phyloP scores from a whole-genome alignment of 2,329 filamentous ascomycete species.

The Ophiognomonia clavigignenti-juglandacearum region DNA sequence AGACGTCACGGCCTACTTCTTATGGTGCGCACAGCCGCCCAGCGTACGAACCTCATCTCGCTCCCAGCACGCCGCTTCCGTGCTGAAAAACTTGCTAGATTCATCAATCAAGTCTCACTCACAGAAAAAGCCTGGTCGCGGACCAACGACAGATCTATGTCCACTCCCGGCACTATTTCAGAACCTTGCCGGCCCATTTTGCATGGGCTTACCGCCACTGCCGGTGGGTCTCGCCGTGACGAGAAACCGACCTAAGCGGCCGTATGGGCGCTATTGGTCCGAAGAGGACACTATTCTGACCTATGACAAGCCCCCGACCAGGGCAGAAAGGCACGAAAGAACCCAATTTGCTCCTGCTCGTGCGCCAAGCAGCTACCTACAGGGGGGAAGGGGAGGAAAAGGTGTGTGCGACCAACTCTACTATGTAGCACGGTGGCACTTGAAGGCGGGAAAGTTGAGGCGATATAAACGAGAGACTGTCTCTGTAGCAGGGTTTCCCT shows the following conservation, averaged over 20 bases:
- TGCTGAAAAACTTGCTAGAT: not conserved
- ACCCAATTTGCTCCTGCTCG: not conserved
- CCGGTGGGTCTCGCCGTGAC: not conserved
- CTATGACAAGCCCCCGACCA: slow-evolving; percentile 4
- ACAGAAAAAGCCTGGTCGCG: too few species aligned
- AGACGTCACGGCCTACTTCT: not conserved
- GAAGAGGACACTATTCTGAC: not conserved
- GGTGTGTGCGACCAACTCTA: slow-evolving; percentile 9
- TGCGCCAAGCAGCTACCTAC: slow-evolving; percentile 6
- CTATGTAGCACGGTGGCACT: slow-evolving; percentile 7
- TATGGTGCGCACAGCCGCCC: not conserved
- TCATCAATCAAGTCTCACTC: not conserved
- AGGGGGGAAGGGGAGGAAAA: slow-evolving; percentile 4
- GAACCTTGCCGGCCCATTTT: too few species aligned
- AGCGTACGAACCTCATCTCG: not conserved
- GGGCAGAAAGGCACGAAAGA: slow-evolving; percentile 1
- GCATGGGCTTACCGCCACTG: not conserved
- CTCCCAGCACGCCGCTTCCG: not conserved
- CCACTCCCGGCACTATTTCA: too few species aligned
- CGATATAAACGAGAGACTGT: slow-evolving; percentile 6
- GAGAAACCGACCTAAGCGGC: not conserved
- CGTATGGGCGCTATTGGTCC: slow-evolving; percentile 5
- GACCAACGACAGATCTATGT: too few species aligned
- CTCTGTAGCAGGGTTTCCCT: too few species aligned
- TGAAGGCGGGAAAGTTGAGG: slow-evolving; percentile 5